Percentiles rank a stretch among this genome's conserved stretches.
Conservation (phyloP, 225 moss, liverwort and hornwort species). For the Physcomitrellopsis africana region DNA sequence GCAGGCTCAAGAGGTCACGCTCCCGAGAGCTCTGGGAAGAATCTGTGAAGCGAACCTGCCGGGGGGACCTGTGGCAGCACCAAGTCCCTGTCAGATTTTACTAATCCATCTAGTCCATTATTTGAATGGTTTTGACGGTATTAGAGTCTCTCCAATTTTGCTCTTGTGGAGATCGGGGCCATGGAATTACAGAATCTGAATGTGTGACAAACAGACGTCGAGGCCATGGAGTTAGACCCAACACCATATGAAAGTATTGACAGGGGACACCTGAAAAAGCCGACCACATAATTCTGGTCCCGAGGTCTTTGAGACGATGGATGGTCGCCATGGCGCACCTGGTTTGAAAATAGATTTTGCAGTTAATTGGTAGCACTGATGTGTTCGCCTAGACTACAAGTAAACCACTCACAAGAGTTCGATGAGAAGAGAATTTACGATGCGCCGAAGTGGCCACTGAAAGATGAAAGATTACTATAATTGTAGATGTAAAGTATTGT, state of each 20-base stretch:
- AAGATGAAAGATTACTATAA: conserved; percentile 2
- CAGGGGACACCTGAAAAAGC: no score
- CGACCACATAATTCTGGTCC: no score
- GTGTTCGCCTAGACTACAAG: no score
- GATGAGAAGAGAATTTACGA: no score
- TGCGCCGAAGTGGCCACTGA: background rate
- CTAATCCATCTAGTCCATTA: background rate
- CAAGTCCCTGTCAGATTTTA: conserved; percentile 45
- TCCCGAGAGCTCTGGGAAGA: conserved; percentile 29
- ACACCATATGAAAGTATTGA: no score
- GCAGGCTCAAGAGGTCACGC: conserved; percentile 36
- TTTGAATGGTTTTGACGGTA: background rate
- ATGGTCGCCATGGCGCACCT: no score
- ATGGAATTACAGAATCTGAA: background rate
- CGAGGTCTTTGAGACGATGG: no score
- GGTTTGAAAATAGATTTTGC: no score
- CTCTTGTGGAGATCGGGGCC: background rate
- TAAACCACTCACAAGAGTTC: no score
- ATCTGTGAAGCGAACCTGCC: conserved; percentile 33
- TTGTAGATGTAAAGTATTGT: background rate
- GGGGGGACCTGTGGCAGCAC: conserved; percentile 37
- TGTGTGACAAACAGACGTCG: background rate
- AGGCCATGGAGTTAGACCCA: background rate
- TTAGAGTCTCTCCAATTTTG: background rate
- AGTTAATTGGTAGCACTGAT: no score